phyloP scores from a whole-genome alignment of 345 rosid genomes.

The Syzygium grande region DNA sequence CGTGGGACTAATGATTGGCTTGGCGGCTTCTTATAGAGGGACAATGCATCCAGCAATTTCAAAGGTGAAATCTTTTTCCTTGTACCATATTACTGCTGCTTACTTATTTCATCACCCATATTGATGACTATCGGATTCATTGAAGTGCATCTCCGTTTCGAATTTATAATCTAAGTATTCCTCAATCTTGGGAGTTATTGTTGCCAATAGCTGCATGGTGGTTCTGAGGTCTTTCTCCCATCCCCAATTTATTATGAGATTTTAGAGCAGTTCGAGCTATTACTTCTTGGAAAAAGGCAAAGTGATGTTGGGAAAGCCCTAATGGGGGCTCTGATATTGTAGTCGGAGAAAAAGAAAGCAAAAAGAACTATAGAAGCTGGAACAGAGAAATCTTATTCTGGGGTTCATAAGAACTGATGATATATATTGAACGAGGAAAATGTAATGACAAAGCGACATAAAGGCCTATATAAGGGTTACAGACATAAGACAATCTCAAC shows the following conservation, averaged over 20 bases:
- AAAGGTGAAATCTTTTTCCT: slow-evolving; percentile 40
- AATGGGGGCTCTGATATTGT: not conserved
- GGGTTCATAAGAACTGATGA: not conserved
- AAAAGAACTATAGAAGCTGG: not conserved
- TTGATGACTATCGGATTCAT: not conserved
- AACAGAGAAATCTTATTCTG: not conserved
- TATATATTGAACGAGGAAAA: not conserved
- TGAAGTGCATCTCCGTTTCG: not conserved
- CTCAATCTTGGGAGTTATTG: not conserved
- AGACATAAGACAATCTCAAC: not conserved
- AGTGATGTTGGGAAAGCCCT: not conserved
- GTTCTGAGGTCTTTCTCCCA: not conserved
- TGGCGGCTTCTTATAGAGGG: slow-evolving; percentile 90
- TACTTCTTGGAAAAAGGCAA: not conserved
- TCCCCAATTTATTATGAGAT: not conserved
- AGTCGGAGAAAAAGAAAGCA: not conserved
- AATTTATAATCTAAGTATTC: not conserved
- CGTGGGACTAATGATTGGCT: slow-evolving; percentile 91
- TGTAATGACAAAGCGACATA: not conserved
- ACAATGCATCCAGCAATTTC: slow-evolving; percentile 91
- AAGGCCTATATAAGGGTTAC: not conserved
- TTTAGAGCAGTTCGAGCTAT: not conserved
- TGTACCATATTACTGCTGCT: not conserved
- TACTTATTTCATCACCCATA: not conserved
- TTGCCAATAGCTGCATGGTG: not conserved